A percentile compares a stretch with the other conserved stretches of the same genome.
phyloP scores from a whole-genome alignment of 1,284 basidiomycete genomes.

The Marasmius tenuissimus region DNA sequence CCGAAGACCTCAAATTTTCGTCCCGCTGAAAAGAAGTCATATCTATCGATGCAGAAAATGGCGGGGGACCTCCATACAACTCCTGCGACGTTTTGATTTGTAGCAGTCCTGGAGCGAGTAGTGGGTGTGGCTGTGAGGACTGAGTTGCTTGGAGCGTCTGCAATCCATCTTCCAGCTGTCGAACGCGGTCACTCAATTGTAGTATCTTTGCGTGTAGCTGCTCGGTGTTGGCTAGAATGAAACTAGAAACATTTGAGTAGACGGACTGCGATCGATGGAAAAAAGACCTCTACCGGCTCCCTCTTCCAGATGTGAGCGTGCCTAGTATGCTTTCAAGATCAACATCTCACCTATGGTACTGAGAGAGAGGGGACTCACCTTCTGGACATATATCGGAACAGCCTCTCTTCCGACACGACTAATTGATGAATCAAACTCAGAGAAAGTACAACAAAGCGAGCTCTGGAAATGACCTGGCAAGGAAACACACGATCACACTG shows the following conservation, averaged over 20 bases:
- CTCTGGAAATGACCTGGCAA: constrained; percentile 38
- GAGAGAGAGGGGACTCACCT: constrained; percentile 30
- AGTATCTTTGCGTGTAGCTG: constrained; percentile 63
- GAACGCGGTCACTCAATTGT: constrained; percentile 56
- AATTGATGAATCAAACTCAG: constrained; percentile 5
- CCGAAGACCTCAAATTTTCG: constrained; percentile 19
- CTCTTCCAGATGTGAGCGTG: constrained; percentile 47
- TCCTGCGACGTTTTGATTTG: constrained; percentile 54
- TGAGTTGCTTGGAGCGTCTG: constrained; percentile 37
- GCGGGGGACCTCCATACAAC: constrained; percentile 34
- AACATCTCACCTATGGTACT: constrained; percentile 4
- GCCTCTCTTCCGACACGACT: constrained; percentile 61
- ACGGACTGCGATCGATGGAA: neutral
- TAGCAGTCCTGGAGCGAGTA: constrained; percentile 46
- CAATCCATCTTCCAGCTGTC: constrained; percentile 58
- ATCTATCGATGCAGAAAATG: constrained; percentile 13
- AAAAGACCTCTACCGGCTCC: constrained; percentile 40
- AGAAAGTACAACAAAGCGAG: constrained; percentile 4
- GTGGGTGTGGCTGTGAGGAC: constrained; percentile 48
- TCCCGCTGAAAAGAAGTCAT: constrained; percentile 16
- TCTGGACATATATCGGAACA: constrained; percentile 63
- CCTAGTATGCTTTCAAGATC: constrained; percentile 28
- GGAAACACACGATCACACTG: constrained; percentile 64
- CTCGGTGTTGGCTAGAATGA: constrained; percentile 64
- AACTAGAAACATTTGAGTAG: constrained; percentile 30